Percentiles rank a stretch among this genome's conserved stretches.
phyloP scores from a whole-genome alignment of 2,329 filamentous ascomycete species.

The Xylariaceae sp. region DNA sequence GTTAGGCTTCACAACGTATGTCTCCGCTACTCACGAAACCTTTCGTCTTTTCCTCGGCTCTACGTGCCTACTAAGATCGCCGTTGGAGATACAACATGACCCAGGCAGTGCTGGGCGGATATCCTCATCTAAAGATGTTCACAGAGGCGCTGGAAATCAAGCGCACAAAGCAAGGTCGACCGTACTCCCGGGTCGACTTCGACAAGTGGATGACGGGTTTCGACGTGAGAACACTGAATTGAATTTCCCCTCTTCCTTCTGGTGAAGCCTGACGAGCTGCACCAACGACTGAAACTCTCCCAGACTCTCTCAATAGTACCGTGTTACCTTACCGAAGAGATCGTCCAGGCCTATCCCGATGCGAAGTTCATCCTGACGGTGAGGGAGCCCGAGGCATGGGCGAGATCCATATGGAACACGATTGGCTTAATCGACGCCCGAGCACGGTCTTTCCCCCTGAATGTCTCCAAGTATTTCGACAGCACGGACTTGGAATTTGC shows the following conservation, averaged over 20 bases:
- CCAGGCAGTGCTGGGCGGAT: slow-evolving; percentile 1
- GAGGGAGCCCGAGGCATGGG: slow-evolving; percentile 11
- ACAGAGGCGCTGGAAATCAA: slow-evolving; percentile 11
- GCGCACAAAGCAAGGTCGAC: neutral
- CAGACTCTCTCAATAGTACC: slow-evolving; percentile 11
- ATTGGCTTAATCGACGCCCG: neutral
- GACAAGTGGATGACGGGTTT: slow-evolving; percentile 14
- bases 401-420: slow-evolving; percentile 8
- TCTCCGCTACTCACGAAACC: neutral
- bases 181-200: slow-evolving; percentile 16
- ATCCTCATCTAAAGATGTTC: slow-evolving; percentile 13
- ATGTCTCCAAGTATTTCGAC: slow-evolving; percentile 7
- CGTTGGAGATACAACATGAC: slow-evolving; percentile 7
- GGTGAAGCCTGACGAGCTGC: neutral
- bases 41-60: neutral
- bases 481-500: slow-evolving; percentile 1
- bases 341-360: slow-evolving; percentile 13
- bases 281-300: neutral
- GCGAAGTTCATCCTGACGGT: slow-evolving; percentile 12
- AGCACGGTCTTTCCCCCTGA: slow-evolving; percentile 1
- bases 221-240: slow-evolving; percentile 5
- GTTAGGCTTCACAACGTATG: slow-evolving; percentile 9
- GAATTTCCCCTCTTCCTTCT: neutral
- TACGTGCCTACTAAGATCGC: slow-evolving; percentile 1
- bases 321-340: slow-evolving; percentile 10